These are phyloP conservation scores for Larix kaempferi DNA, from an alignment of 75 land plant species.

Conservation along the genomic window DNA sequence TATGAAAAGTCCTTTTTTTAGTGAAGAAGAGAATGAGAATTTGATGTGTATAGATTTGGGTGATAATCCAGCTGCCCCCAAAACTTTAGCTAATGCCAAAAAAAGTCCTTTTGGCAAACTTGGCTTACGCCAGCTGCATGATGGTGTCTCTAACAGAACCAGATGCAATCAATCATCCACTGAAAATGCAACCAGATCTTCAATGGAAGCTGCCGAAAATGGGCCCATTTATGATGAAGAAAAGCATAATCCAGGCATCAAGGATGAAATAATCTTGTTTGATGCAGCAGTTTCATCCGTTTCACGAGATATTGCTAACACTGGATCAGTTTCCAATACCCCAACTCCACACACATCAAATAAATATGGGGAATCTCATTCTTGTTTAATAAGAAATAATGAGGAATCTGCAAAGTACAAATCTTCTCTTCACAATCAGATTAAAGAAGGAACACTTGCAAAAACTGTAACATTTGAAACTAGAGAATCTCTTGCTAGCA, in stretches of 20 bases:
- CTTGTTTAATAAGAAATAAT: not conserved
- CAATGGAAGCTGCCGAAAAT: not conserved
- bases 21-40: conserved; percentile 15
- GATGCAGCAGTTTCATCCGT: conserved; percentile 19
- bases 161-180: not conserved
- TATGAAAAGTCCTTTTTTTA: conserved; percentile 24
- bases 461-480: not conserved
- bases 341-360: not conserved
- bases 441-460: not conserved
- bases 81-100: not conserved
- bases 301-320: conserved; percentile 6
- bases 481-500: not conserved
- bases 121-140: conserved; percentile 9
- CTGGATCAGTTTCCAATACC: not conserved
- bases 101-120: not conserved
- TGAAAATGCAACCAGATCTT: not conserved
- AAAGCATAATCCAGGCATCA: not conserved
- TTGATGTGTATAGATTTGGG: conserved; percentile 18
- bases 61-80: conserved; percentile 9
- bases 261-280: conserved; percentile 5
- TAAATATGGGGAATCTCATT: not conserved
- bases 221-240: conserved; percentile 11
- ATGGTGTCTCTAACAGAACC: not conserved
- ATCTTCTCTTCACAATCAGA: not conserved
- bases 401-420: not conserved